These are phyloP conservation scores for Peronospora destructor DNA, from an alignment of 352 stramenopile genomes.

Conservation along the genomic window DNA sequence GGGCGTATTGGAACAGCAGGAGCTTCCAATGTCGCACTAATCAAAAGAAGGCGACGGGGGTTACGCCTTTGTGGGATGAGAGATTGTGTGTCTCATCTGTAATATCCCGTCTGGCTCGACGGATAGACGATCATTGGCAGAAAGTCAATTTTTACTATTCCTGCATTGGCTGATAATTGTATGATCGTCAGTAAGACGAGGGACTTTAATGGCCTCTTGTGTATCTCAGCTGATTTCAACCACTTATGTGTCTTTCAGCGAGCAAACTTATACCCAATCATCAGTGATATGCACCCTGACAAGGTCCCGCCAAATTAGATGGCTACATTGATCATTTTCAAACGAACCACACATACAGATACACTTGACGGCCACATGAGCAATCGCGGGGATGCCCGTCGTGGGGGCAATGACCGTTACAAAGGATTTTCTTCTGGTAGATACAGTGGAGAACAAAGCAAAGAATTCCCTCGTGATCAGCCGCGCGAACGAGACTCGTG, in stretches of 20 bases:
- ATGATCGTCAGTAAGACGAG: not conserved
- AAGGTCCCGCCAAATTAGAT: not conserved
- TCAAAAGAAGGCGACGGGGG: slow-evolving; percentile 17
- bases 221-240: not conserved
- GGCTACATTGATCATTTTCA: slow-evolving; percentile 1
- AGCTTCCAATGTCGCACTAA: slow-evolving; percentile 9
- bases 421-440: slow-evolving; percentile 21
- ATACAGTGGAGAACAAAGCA: slow-evolving; percentile 22
- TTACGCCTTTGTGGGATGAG: slow-evolving; percentile 19
- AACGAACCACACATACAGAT: not conserved
- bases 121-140: slow-evolving; percentile 1
- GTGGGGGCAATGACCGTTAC: slow-evolving; percentile 20
- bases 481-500: slow-evolving; percentile 35
- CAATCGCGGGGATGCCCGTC: slow-evolving; percentile 24
- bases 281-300: no score
- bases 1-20: slow-evolving; percentile 1
- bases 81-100: not conserved
- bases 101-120: slow-evolving; percentile 16
- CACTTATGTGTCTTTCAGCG: not conserved
- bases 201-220: no score
- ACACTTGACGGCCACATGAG: slow-evolving; percentile 25
- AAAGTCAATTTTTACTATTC: slow-evolving; percentile 3
- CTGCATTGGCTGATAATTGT: slow-evolving; percentile 14
- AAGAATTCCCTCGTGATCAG: slow-evolving; percentile 22
- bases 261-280: not conserved